Evolutionary conservation across 768 basidiomycete species (phyloP).

Genomic region (Auricularia sp.): DNA sequence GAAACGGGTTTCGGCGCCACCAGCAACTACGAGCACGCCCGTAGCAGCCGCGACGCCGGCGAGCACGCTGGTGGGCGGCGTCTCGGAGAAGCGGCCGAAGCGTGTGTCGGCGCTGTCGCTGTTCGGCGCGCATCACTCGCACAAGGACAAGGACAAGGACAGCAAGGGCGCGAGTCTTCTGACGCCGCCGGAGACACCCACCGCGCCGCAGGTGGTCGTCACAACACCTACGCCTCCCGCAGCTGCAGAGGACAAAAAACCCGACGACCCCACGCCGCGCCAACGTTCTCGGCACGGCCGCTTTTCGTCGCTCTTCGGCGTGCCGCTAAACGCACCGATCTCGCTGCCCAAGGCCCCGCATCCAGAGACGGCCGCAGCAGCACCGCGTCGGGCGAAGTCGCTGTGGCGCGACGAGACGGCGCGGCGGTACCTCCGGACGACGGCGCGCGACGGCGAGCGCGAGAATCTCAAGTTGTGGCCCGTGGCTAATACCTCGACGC

Average conservation of each 20-base stretch:
- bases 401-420: neutral
- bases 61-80: neutral
- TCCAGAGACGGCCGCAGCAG: too few relatives aligned
- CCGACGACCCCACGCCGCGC: neutral
- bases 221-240: neutral
- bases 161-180: neutral
- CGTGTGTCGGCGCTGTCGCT: neutral
- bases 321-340: neutral
- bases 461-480: neutral
- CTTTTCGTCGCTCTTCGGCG: neutral
- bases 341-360: neutral
- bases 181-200: neutral
- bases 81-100: neutral
- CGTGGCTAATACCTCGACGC: neutral
- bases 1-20: neutral
- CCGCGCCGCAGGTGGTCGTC: neutral
- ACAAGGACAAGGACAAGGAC: neutral
- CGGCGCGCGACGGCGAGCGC: neutral
- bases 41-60: neutral
- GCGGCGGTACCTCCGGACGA: neutral
- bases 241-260: neutral
- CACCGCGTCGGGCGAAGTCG: neutral
- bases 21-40: neutral
- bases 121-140: neutral
- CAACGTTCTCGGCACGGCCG: neutral